phyloP scores from a whole-genome alignment of 176 grass and related monocot species.

The Cenchrus purpureus region DNA sequence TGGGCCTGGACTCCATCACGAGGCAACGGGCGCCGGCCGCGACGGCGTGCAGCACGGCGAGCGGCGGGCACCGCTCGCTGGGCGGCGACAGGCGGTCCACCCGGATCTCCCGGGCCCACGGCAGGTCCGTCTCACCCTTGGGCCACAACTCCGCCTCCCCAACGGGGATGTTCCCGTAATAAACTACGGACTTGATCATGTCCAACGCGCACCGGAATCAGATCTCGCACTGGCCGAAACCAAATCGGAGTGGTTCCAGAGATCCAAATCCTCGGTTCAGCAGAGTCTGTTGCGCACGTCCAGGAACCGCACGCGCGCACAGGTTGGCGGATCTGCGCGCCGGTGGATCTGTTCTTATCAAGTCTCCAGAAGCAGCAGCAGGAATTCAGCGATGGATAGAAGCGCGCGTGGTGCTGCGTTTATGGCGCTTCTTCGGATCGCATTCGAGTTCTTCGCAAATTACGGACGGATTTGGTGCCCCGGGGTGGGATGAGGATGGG shows the following conservation, averaged over 20 bases:
- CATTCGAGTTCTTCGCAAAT: constrained; percentile 33
- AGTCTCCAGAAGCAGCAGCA: not conserved
- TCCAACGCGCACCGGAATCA: constrained; percentile 28
- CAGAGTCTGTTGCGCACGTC: constrained; percentile 24
- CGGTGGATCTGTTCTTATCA: constrained; percentile 48
- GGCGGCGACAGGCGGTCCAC: not conserved
- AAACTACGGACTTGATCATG: constrained; percentile 81
- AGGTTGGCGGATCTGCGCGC: constrained; percentile 25
- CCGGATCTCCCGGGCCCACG: not conserved
- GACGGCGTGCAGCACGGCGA: constrained; percentile 9
- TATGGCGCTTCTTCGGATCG: constrained; percentile 40
- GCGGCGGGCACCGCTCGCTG: constrained; percentile 7
- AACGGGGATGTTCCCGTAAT: constrained; percentile 59
- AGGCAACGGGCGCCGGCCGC: constrained; percentile 4
- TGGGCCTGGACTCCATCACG: constrained; percentile 1
- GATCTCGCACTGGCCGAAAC: constrained; percentile 26
- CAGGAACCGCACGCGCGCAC: constrained; percentile 3
- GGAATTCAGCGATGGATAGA: not conserved
- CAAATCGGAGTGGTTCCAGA: not conserved
- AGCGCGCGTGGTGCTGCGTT: constrained; percentile 20
- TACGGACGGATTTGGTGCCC: constrained; percentile 19
- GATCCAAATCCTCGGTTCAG: constrained; percentile 31
- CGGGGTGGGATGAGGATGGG: not conserved
- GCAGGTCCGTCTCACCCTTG: not conserved
- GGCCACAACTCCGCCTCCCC: constrained; percentile 61